Evolutionary conservation across 2,329 filamentous ascomycete genomes (phyloP).

Genomic region (Herpotrichia juniperi): DNA sequence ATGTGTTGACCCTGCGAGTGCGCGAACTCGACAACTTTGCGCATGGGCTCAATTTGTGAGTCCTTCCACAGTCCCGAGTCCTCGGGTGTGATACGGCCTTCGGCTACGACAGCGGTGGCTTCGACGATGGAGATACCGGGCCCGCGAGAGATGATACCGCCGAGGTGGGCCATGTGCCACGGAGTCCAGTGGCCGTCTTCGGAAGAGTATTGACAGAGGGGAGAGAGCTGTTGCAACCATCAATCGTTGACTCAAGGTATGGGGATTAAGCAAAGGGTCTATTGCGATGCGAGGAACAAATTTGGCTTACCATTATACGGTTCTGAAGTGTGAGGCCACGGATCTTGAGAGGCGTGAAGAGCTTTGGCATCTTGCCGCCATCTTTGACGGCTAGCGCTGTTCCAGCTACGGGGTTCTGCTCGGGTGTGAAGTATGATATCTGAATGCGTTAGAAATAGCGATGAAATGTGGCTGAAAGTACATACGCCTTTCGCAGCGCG

Average conservation of each 20-base stretch:
- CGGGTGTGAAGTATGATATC: conserved; percentile 56
- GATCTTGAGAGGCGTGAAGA: conserved; percentile 64
- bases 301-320: conserved; percentile 54
- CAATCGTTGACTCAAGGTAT: not conserved
- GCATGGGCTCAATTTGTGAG: conserved; percentile 75
- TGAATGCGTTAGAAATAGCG: conserved; percentile 21
- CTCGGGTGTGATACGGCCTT: conserved; percentile 83
- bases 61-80: conserved; percentile 85
- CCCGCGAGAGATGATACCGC: conserved; percentile 77
- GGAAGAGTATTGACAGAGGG: conserved; percentile 71
- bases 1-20: conserved; percentile 79
- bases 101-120: conserved; percentile 74
- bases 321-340: conserved; percentile 70
- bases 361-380: conserved; percentile 61
- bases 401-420: conserved; percentile 53
- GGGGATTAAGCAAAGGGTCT: not conserved
- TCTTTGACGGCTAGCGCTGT: conserved; percentile 55
- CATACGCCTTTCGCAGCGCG: conserved; percentile 50
- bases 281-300: no score
- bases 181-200: conserved; percentile 75
- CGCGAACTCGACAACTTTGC: conserved; percentile 75
- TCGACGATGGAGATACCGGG: conserved; percentile 77
- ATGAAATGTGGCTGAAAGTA: not conserved
- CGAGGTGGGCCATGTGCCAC: conserved; percentile 83
- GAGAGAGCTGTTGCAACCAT: conserved; percentile 41